Conservation (phyloP, 1,284 basidiomycete genomes). For the Ustilago nuda region DNA sequence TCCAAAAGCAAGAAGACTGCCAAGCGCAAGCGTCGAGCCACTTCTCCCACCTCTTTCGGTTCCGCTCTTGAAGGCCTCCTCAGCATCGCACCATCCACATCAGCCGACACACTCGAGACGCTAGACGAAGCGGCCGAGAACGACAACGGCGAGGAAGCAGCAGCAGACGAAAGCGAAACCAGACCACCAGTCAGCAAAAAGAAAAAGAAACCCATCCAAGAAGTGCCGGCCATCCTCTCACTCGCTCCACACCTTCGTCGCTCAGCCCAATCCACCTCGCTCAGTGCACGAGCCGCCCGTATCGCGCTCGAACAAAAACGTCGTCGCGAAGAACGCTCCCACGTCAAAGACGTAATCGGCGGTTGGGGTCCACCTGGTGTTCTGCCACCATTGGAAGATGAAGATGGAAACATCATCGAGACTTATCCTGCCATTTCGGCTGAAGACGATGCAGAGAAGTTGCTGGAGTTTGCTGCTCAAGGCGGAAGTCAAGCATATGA, state of each 20-base stretch:
- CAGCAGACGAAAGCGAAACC: constrained; percentile 7
- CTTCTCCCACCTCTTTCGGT: constrained; percentile 64
- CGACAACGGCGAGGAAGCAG: constrained; percentile 2
- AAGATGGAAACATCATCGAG: constrained; percentile 51
- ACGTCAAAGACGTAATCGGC: constrained; percentile 66
- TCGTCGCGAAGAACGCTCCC: constrained; percentile 60
- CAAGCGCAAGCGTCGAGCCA: constrained; percentile 65
- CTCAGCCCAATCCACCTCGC: constrained; percentile 54
- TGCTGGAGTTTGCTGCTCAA: constrained; percentile 47
- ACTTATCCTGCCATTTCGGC: constrained; percentile 7
- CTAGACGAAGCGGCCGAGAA: constrained; percentile 18
- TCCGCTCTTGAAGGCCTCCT: constrained; percentile 59
- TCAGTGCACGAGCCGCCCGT: constrained; percentile 63
- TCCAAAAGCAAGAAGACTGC: constrained; percentile 61
- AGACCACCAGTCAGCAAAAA: constrained; percentile 7
- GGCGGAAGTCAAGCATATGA: constrained; percentile 64
- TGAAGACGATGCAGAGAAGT: constrained; percentile 28
- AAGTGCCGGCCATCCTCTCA: constrained; percentile 59
- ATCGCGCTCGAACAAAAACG: constrained; percentile 61
- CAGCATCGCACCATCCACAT: constrained; percentile 36
- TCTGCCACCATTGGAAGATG: constrained; percentile 42
- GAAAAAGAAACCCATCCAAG: constrained; percentile 8
- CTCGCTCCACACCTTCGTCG: constrained; percentile 64
- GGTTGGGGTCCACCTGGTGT: constrained; percentile 67
- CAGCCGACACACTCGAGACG: constrained; percentile 23